These are phyloP conservation scores for Zygosaccharomyces gambellarensis DNA, from an alignment of 805 yeast species.

Conservation along the genomic window DNA sequence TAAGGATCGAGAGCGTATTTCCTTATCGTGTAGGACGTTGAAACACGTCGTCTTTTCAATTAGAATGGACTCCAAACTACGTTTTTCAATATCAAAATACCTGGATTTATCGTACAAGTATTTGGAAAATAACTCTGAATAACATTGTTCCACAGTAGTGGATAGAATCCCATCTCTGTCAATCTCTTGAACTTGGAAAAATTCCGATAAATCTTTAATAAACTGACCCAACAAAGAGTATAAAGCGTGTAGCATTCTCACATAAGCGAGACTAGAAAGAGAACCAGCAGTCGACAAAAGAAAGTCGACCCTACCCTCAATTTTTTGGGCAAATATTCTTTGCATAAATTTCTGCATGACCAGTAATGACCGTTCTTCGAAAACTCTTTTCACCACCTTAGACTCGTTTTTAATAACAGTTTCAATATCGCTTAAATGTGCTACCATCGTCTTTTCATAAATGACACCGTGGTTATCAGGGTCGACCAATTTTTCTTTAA, in stretches of 20 bases:
- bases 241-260: conserved; percentile 68
- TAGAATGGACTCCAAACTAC: conserved; percentile 47
- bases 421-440: conserved; percentile 51
- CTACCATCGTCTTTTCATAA: conserved; percentile 49
- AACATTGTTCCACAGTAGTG: conserved; percentile 61
- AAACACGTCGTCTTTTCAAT: conserved; percentile 32
- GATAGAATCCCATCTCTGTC: conserved; percentile 38
- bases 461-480: conserved; percentile 48
- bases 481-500: conserved; percentile 58
- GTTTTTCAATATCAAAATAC: conserved; percentile 69
- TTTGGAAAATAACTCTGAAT: conserved; percentile 67
- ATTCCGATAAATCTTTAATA: conserved; percentile 60
- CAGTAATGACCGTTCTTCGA: conserved; percentile 55
- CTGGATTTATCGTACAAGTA: conserved; percentile 55
- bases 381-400: conserved; percentile 65
- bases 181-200: conserved; percentile 46
- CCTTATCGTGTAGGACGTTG: conserved; percentile 32
- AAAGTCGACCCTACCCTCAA: conserved; percentile 51
- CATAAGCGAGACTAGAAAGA: conserved; percentile 62
- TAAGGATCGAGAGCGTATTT: conserved; percentile 27
- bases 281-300: conserved; percentile 60
- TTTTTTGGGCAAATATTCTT: conserved; percentile 69
- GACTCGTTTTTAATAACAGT: conserved; percentile 67
- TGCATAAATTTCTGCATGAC: conserved; percentile 70
- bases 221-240: conserved; percentile 54